Percentiles rank a stretch among this genome's conserved stretches.
phyloP scores from a whole-genome alignment of 331 rosid genomes.

The Cydonia oblonga region DNA sequence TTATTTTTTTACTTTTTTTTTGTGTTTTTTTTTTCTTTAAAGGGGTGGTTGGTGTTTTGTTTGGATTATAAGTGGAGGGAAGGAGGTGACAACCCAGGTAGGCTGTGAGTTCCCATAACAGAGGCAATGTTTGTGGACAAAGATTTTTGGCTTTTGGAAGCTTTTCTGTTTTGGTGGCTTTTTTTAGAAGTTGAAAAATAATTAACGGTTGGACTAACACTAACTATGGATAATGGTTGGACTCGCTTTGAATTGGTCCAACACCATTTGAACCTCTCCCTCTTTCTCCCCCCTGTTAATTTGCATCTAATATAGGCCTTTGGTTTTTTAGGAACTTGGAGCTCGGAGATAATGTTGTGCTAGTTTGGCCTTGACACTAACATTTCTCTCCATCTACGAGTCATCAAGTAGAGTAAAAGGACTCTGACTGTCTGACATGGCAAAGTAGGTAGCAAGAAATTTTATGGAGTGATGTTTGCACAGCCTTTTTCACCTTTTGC shows the following conservation, averaged over 20 bases:
- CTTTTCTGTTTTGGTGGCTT: neutral
- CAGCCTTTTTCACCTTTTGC: neutral
- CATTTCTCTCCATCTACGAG: neutral
- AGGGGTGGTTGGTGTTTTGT: neutral
- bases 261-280: neutral
- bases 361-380: neutral
- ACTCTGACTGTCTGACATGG: neutral
- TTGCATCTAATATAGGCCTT: neutral
- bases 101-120: neutral
- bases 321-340: neutral
- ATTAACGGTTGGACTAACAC: neutral
- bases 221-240: neutral
- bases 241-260: neutral
- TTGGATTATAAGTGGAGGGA: neutral
- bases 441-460: neutral
- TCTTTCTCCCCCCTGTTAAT: neutral
- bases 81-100: neutral
- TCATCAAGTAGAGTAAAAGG: neutral
- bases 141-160: neutral
- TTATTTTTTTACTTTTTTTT: neutral
- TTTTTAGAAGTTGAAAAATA: neutral
- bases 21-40: neutral
- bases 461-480: neutral
- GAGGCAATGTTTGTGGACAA: neutral
- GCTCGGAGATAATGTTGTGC: no score